phyloP scores from a whole-genome alignment of 2,329 filamentous ascomycete genomes.

The Alternaria arborescens region DNA sequence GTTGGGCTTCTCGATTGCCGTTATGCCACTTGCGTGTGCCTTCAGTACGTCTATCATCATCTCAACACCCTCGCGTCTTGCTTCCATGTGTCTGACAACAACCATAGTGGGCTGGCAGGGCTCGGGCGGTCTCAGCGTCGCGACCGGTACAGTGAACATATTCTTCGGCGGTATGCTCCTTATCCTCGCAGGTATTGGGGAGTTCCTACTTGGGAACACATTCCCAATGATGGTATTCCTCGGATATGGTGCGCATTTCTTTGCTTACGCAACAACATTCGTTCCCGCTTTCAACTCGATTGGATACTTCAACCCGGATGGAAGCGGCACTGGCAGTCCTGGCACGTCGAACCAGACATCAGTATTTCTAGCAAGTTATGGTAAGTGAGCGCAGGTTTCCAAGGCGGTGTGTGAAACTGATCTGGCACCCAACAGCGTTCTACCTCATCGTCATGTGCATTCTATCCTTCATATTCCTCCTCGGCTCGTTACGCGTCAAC shows the following conservation, averaged over 20 bases:
- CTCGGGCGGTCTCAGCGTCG: slow-evolving; percentile 19
- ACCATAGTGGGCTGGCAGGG: slow-evolving; percentile 25
- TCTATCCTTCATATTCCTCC: slow-evolving; percentile 26
- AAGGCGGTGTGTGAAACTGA: neutral
- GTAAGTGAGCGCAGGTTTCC: slow-evolving; percentile 1
- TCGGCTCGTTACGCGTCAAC: slow-evolving; percentile 26
- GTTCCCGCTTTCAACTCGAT: slow-evolving; percentile 23
- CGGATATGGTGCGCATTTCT: slow-evolving; percentile 25
- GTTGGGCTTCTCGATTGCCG: slow-evolving; percentile 23
- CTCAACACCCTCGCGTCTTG: neutral
- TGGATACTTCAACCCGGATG: slow-evolving; percentile 29
- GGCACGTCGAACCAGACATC: slow-evolving; percentile 19
- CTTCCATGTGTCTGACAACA: slow-evolving; percentile 1
- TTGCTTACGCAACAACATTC: slow-evolving; percentile 25
- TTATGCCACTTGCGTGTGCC: slow-evolving; percentile 20
- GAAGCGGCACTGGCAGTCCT: slow-evolving; percentile 23
- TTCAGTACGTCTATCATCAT: slow-evolving; percentile 17
- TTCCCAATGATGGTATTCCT: slow-evolving; percentile 31
- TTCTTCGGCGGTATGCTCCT: slow-evolving; percentile 26
- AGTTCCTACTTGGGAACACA: slow-evolving; percentile 26
- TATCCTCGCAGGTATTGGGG: slow-evolving; percentile 21
- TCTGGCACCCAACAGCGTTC: slow-evolving; percentile 14
- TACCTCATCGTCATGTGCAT: slow-evolving; percentile 26
- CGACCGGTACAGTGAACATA: slow-evolving; percentile 21
- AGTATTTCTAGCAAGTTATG: slow-evolving; percentile 21